Conservation (phyloP, 768 basidiomycete genomes). For the Trametes villosa region DNA sequence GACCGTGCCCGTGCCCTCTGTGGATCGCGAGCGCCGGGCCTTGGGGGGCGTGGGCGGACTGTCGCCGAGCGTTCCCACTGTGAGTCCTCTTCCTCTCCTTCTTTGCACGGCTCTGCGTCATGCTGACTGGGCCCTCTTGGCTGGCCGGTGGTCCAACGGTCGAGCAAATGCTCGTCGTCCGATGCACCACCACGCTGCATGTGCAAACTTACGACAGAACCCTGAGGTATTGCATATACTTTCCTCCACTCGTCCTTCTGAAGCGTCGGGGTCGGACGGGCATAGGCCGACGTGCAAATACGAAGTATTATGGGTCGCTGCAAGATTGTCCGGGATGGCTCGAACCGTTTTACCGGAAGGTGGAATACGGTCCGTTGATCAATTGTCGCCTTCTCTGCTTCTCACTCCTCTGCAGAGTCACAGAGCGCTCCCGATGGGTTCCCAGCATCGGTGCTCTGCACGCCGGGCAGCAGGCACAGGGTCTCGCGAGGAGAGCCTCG, state of each 20-base stretch:
- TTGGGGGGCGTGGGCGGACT: background rate
- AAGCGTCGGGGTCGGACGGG: background rate
- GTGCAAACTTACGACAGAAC: constrained; percentile 2
- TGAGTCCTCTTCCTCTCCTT: background rate
- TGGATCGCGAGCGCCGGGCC: constrained; percentile 8
- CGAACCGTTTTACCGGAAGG: background rate
- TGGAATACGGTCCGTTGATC: constrained; percentile 1
- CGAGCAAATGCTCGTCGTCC: too few relatives aligned
- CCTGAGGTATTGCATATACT: background rate
- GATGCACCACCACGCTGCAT: background rate
- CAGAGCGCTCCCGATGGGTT: constrained; percentile 6
- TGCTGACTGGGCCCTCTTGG: background rate
- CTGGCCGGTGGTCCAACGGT: background rate
- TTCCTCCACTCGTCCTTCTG: background rate
- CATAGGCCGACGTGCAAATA: constrained; percentile 1
- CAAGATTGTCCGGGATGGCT: background rate
- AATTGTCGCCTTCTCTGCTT: constrained; percentile 5
- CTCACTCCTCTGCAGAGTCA: background rate
- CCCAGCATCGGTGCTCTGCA: background rate
- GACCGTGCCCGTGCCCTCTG: background rate
- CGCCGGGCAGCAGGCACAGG: background rate
- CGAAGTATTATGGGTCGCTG: background rate
- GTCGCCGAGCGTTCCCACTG: constrained; percentile 7
- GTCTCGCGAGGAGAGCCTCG: background rate
- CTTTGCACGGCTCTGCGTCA: background rate